phyloP scores from a whole-genome alignment of 495 filamentous ascomycete genomes.

The Talaromyces ruber region DNA sequence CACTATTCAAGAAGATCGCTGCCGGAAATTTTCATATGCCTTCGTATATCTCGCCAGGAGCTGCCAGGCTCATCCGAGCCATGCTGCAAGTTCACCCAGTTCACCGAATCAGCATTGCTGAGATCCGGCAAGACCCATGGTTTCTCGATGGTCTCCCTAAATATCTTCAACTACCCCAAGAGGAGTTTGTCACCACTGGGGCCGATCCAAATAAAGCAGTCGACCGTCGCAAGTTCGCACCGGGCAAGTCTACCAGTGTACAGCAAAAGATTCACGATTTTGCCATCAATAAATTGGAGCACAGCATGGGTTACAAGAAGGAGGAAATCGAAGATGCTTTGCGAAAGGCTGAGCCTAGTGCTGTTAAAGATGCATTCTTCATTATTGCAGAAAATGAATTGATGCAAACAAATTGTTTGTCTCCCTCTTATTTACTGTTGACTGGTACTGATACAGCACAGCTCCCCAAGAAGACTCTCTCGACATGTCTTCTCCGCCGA shows the following conservation, averaged over 20 bases:
- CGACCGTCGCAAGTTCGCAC: slow-evolving; percentile 66
- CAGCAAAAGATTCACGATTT: slow-evolving; percentile 85
- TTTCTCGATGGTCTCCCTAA: slow-evolving; percentile 76
- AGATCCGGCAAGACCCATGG: slow-evolving; percentile 93
- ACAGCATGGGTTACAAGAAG: slow-evolving; percentile 94
- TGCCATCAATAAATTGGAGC: slow-evolving; percentile 88
- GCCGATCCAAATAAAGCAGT: slow-evolving; percentile 86
- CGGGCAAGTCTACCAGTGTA: slow-evolving; percentile 64
- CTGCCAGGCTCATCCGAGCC: slow-evolving; percentile 74
- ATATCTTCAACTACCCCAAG: slow-evolving; percentile 82
- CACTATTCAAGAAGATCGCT: slow-evolving; percentile 81
- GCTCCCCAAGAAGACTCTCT: slow-evolving; percentile 35
- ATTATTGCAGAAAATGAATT: slow-evolving; percentile 97
- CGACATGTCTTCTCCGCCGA: slow-evolving; percentile 15
- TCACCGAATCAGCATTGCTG: slow-evolving; percentile 83
- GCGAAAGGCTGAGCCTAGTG: slow-evolving; percentile 83
- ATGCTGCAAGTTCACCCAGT: slow-evolving; percentile 96
- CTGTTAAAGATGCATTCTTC: slow-evolving; percentile 97
- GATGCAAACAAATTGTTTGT: slow-evolving; percentile 85
- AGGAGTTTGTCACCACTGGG: slow-evolving; percentile 90
- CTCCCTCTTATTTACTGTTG: not conserved
- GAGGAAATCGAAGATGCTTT: slow-evolving; percentile 93
- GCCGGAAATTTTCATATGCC: slow-evolving; percentile 85
- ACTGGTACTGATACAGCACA: slow-evolving; percentile 14
- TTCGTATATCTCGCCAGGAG: slow-evolving; percentile 76